Evolutionary conservation across 1,284 basidiomycete genomes (phyloP).

Genomic region (Sphagnurus paluster): DNA sequence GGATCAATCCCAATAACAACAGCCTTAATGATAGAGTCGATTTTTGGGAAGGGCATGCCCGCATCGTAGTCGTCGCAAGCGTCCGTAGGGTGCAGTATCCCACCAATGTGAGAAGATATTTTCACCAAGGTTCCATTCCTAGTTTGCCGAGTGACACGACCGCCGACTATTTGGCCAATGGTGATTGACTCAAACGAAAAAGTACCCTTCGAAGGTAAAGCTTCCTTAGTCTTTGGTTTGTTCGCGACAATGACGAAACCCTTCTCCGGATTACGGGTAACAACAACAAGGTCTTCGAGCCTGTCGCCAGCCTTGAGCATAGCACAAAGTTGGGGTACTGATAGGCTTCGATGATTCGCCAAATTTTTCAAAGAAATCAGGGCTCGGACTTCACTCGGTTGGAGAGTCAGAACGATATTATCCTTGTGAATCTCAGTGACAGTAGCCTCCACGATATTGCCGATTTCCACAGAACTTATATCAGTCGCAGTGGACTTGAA

Average conservation of each 20-base stretch:
- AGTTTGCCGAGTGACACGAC: constrained; percentile 73
- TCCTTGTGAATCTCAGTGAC: constrained; percentile 83
- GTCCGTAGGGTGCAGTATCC: constrained; percentile 81
- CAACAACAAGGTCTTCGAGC: constrained; percentile 81
- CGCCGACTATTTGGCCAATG: constrained; percentile 74
- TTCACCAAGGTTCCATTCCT: constrained; percentile 76
- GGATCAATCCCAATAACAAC: constrained; percentile 70
- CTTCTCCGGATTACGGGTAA: constrained; percentile 88
- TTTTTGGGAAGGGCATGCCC: constrained; percentile 57
- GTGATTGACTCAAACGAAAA: constrained; percentile 67
- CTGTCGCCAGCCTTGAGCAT: constrained; percentile 72
- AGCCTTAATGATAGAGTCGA: constrained; percentile 71
- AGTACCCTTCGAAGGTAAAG: constrained; percentile 48
- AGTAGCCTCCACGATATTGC: constrained; percentile 69
- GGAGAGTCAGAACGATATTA: constrained; percentile 74
- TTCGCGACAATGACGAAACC: constrained; percentile 87
- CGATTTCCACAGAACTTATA: constrained; percentile 75
- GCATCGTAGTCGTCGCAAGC: constrained; percentile 75
- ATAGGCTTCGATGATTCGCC: constrained; percentile 75
- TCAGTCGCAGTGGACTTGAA: constrained; percentile 54
- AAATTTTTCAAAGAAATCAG: constrained; percentile 86
- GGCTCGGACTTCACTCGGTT: constrained; percentile 74
- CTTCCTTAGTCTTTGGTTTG: constrained; percentile 53
- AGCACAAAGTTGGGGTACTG: constrained; percentile 70
- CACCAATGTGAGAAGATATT: constrained; percentile 67